Evolutionary conservation across 1,284 basidiomycete genomes (phyloP), one percentile per base, ranked within the genome.

Genomic region (Ustilago hordei): DNA sequence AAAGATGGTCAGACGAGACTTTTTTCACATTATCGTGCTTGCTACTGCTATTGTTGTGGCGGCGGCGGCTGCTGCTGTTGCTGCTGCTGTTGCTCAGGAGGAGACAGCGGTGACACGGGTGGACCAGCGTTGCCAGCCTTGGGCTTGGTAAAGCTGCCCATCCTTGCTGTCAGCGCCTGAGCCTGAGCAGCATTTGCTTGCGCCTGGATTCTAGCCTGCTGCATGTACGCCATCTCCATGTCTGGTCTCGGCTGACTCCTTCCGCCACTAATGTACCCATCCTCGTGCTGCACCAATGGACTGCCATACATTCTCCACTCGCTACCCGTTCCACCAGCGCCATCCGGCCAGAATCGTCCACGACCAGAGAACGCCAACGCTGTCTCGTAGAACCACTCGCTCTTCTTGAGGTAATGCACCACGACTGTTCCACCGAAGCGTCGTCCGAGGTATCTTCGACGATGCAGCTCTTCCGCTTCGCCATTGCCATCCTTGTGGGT

Each of bases 361-460:
- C 91, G 90, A 45, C 94, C 93, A 35, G 98, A 88, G 23, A 98
- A 87, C 23, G 94, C 95, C 17, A 95, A 87, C 15, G 94, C 93
- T 1, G 96, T 94, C 88, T 99, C 96, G 77, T 94, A 87, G 87
- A 94, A 98, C 96, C 95, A 99, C 87, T 93, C 92, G 80, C 94
- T 91, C 86, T 94, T 93, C 90, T 98, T 99, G 88, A 98, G 92
- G 85, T 93, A 98, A 87, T 99, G 96, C 52, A 99, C 95, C 31
- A 95, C 92, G 50, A 96, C 90, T 0, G 96, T 99, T 4, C 96
- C 96, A 2, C 96, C 96, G 56, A 87, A 73, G 5, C 80, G 79
- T 9, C 56, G 71, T 47, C 73, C 81, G 19, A 80, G 86, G 84
- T 61, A 80, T 38, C 77, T 79, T 60, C 74, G 85, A 78, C 55